phyloP scores from a whole-genome alignment of 768 basidiomycete species.

The Symmetrospora coprosmae region DNA sequence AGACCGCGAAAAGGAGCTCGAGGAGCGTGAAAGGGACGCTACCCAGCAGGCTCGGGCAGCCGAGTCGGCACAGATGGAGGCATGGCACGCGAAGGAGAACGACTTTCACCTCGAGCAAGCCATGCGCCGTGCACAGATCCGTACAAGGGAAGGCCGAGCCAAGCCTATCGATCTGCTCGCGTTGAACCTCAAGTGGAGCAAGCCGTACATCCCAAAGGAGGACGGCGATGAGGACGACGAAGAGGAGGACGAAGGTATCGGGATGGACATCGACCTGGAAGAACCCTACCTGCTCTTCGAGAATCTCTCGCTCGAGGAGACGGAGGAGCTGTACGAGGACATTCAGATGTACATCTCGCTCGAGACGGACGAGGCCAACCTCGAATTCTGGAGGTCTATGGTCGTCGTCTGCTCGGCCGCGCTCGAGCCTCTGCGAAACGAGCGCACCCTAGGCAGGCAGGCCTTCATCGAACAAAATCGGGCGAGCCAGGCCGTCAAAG shows the following conservation, averaged over 20 bases:
- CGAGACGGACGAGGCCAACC: conserved; percentile 66
- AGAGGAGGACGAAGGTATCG: conserved; percentile 61
- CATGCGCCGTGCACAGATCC: conserved; percentile 71
- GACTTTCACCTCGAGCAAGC: conserved; percentile 96
- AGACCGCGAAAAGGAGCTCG: conserved; percentile 78
- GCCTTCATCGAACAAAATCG: conserved; percentile 31
- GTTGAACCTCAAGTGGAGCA: conserved; percentile 84
- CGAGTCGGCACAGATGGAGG: conserved; percentile 93
- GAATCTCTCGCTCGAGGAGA: conserved; percentile 75
- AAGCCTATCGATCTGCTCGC: conserved; percentile 98
- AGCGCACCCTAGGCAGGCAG: conserved; percentile 39
- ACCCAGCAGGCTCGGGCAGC: conserved; percentile 70
- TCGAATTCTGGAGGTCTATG: conserved; percentile 99
- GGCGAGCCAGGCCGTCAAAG: conserved; percentile 47
- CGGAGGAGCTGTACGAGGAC: conserved; percentile 83
- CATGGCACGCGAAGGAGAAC: conserved; percentile 93
- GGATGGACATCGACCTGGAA: conserved; percentile 91
- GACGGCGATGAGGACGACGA: conserved; percentile 51
- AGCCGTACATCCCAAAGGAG: conserved; percentile 37
- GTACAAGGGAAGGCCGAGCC: conserved; percentile 87
- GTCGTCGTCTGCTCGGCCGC: conserved; percentile 90
- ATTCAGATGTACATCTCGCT: conserved; percentile 80
- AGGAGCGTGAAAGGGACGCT: conserved; percentile 82
- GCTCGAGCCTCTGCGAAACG: conserved; percentile 55
- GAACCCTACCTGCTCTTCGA: conserved; percentile 97